Evolutionary conservation across 768 basidiomycete genomes (phyloP).

Genomic region (Agaricus sinodeliciosus): DNA sequence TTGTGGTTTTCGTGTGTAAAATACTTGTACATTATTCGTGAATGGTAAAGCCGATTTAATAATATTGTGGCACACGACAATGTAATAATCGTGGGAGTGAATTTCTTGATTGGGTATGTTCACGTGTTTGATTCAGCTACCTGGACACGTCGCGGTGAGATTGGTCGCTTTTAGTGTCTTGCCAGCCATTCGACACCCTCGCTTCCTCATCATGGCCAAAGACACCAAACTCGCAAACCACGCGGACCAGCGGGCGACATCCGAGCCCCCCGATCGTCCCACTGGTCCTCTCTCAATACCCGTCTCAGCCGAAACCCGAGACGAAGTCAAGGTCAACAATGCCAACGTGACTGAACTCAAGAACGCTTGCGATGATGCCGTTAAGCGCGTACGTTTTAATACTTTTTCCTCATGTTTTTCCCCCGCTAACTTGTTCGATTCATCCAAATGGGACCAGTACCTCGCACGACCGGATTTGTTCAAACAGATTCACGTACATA

Average conservation of each 20-base stretch:
- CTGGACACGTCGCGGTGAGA: constrained; percentile 8
- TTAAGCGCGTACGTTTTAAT: constrained; percentile 64
- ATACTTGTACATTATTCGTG: constrained; percentile 12
- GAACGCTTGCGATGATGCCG: constrained; percentile 78
- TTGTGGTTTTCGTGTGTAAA: constrained; percentile 5
- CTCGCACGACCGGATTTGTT: constrained; percentile 76
- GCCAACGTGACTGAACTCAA: constrained; percentile 53
- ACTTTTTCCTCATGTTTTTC: background rate
- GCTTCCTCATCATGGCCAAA: constrained; percentile 5
- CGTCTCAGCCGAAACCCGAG: constrained; percentile 37
- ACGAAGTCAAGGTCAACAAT: constrained; percentile 57
- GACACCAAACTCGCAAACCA: background rate
- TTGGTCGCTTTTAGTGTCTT: background rate
- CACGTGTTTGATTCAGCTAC: constrained; percentile 1
- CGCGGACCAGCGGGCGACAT: constrained; percentile 7
- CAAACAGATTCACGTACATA: constrained; percentile 81
- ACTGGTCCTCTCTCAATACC: constrained; percentile 47
- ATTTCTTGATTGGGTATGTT: background rate
- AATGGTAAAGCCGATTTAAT: constrained; percentile 4
- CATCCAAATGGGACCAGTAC: constrained; percentile 40
- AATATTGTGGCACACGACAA: background rate
- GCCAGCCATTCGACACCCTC: background rate
- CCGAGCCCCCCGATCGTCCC: constrained; percentile 34
- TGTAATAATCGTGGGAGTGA: background rate
- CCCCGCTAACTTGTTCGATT: background rate